phyloP scores from a whole-genome alignment of 306 rosid species.

The Abrus precatorius region DNA sequence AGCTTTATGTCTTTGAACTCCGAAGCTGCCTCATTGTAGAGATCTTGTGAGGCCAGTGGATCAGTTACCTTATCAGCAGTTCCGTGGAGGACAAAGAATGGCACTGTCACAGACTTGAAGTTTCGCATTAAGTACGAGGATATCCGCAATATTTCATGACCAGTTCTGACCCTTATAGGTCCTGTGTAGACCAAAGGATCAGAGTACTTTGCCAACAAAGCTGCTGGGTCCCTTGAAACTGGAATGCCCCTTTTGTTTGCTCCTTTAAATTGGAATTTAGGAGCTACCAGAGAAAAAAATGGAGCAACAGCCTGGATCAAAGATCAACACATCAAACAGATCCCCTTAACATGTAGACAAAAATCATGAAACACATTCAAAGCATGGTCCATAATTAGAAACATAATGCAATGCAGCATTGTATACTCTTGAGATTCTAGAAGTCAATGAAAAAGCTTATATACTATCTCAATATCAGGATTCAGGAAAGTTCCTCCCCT shows the following conservation, averaged over 20 bases:
- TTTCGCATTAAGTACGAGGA: slow-evolving; percentile 73
- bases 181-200: slow-evolving; percentile 99
- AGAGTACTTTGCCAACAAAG: slow-evolving; percentile 86
- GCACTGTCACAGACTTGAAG: slow-evolving; percentile 81
- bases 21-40: slow-evolving; percentile 83
- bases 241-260: slow-evolving; percentile 99
- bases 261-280: slow-evolving; percentile 92
- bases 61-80: slow-evolving; percentile 97
- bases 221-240: slow-evolving; percentile 96
- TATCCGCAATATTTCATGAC: slow-evolving; percentile 90
- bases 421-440: slow-evolving; percentile 2
- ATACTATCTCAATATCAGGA: not conserved
- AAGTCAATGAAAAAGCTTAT: not conserved
- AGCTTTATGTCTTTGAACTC: slow-evolving; percentile 87
- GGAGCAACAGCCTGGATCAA: slow-evolving; percentile 89
- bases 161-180: slow-evolving; percentile 96
- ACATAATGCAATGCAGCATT: not conserved
- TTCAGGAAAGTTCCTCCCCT: not conserved
- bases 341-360: not conserved
- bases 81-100: slow-evolving; percentile 97
- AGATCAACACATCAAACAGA: slow-evolving; percentile 35
- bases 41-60: slow-evolving; percentile 90
- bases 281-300: slow-evolving; percentile 81
- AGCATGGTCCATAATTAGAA: not conserved
- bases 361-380: slow-evolving; percentile 16